These are phyloP conservation scores for Otatea glauca DNA, from an alignment of 176 grass and related monocot species.

Conservation along the genomic window DNA sequence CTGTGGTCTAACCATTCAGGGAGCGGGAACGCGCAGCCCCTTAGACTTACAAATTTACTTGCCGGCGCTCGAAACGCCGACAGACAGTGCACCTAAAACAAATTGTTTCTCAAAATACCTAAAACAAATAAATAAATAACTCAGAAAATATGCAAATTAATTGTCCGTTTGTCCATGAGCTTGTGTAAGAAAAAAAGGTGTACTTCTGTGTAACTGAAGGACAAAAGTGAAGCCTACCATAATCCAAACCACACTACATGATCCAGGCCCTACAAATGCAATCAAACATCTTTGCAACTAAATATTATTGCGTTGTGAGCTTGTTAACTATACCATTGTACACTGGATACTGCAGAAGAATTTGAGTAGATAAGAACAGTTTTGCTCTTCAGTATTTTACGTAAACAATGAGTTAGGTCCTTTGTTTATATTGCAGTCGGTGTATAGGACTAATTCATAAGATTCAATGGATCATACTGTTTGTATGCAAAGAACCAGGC, in stretches of 20 bases:
- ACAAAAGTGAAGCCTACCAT: constrained; percentile 96
- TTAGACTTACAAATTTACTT: too few species aligned
- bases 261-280: neutral
- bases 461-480: neutral
- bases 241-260: constrained; percentile 84
- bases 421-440: neutral
- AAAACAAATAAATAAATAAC: constrained; percentile 24
- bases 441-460: neutral
- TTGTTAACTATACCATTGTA: neutral
- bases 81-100: too few species aligned
- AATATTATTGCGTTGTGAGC: neutral
- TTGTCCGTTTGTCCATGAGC: neutral
- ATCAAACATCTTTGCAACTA: neutral
- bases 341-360: neutral
- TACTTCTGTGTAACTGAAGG: constrained; percentile 82
- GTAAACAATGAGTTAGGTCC: neutral
- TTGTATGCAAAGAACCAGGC: neutral
- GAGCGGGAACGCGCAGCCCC: too few species aligned
- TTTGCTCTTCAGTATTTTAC: neutral
- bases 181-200: neutral
- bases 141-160: constrained; percentile 32
- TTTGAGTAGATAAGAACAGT: neutral
- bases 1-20: too few species aligned
- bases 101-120: constrained; percentile 98
- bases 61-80: too few species aligned